Evolutionary conservation across 2,329 filamentous ascomycete species (phyloP).

Genomic region (Periglandula ipomoeae): DNA sequence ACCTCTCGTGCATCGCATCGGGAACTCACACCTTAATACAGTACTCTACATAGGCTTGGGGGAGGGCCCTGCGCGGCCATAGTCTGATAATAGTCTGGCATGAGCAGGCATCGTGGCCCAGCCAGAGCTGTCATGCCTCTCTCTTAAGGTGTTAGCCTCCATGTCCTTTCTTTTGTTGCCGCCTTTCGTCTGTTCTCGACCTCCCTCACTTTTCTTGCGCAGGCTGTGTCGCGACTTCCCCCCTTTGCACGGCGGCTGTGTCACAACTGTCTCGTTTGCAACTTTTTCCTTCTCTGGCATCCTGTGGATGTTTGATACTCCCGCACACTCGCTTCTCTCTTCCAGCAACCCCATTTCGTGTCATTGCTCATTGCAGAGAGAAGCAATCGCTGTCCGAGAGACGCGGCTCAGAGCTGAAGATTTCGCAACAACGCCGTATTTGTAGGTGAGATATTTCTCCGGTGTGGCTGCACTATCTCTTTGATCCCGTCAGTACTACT

Average conservation of each 20-base stretch:
- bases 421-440: background rate
- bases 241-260: background rate
- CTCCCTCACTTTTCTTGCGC: background rate
- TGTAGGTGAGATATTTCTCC: constrained; percentile 4
- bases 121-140: background rate
- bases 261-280: constrained; percentile 6
- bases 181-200: background rate
- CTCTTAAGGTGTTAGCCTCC: background rate
- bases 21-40: background rate
- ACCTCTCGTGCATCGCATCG: background rate
- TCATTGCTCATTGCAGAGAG: too few species aligned
- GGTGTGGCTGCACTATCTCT: background rate
- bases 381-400: constrained; percentile 2
- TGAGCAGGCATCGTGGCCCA: background rate
- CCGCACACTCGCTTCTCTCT: background rate
- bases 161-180: background rate
- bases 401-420: background rate
- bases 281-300: constrained; percentile 3
- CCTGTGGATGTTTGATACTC: constrained; percentile 4
- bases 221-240: constrained; percentile 9
- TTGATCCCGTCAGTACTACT: background rate
- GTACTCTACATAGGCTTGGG: background rate
- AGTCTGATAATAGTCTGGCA: background rate
- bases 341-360: background rate
- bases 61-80: background rate